Base-by-base conservation (phyloP, 768 basidiomycete genomes). In the Wakefieldia striispora region DNA sequence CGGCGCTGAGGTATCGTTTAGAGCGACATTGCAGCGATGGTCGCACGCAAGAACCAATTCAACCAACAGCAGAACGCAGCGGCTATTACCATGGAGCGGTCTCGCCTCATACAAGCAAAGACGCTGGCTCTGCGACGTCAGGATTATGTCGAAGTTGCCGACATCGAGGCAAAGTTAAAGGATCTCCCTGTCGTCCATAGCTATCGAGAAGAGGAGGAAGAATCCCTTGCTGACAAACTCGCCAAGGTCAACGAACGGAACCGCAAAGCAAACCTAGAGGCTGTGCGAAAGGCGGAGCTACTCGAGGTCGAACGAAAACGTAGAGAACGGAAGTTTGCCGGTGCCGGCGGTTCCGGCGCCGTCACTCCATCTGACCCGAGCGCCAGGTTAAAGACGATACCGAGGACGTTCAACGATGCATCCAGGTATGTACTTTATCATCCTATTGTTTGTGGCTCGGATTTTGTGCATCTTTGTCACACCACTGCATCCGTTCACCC, bases 201-300 rank as follows among this genome's bases (percentile, higher is more conserved):
- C n/a, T 17, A 36, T 10, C 58, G 60, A 38, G 66, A 61, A 43
- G 68, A 63, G 41, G 63, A 65, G 4, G 64, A 62, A 17, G 66
- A 64, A 52, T 68, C 68, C 6, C 61, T 66, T 6, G 65, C 61
- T 10, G 59, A 89, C 54, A 69, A 80, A 61, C 75, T 95, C 21
- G 81, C 88, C 14, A 82, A 73, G 62, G 84, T 98, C 46, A 97
- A 95, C 63, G 91, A 94, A 70, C 81, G 92, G 48, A 97, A 97
- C 66, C 79, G 89, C 48, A 86, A 81, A 64, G 85, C 86, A 26
- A 95, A 95, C 49, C 55, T 82, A 56, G 95, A 95, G 60, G 81
- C 81, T 4, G 81, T 93, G 45, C 77, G 89, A 50, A 82, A 80
- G 55, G 87, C 88, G 0, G 93, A 95, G 67, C 65, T 84, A 29